A percentile compares a stretch with the other conserved stretches of the same genome.
These are phyloP conservation scores for Penicillium sp. DNA, from an alignment of 2,329 filamentous ascomycete genomes.

Conservation along the genomic window DNA sequence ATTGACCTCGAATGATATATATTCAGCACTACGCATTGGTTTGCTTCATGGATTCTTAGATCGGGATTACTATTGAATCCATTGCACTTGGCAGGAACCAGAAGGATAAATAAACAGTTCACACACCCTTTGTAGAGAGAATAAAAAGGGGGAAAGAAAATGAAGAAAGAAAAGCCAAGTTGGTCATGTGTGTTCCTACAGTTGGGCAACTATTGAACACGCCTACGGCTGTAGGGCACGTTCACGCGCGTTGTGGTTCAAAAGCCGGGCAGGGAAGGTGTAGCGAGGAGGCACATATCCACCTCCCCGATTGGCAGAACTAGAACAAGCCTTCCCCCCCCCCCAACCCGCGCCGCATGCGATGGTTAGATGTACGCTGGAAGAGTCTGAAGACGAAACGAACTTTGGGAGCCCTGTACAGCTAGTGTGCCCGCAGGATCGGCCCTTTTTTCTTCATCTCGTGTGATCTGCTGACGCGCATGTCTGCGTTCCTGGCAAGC, in stretches of 20 bases:
- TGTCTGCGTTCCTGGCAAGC: constrained; percentile 32
- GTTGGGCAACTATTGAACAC: background rate
- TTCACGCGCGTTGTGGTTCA: background rate
- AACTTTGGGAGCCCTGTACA: too few relatives aligned
- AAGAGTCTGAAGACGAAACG: background rate
- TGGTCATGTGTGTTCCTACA: background rate
- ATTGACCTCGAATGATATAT: background rate
- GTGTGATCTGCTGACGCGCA: constrained; percentile 31
- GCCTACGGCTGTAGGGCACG: background rate
- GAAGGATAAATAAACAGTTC: background rate
- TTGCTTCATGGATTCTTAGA: background rate
- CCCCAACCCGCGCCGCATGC: constrained; percentile 15
- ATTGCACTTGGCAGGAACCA: background rate
- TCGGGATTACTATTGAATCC: background rate
- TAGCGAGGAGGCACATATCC: constrained; percentile 18
- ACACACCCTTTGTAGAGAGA: background rate
- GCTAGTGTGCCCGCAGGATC: constrained; percentile 17
- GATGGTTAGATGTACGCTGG: constrained; percentile 3
- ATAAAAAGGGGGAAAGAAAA: background rate
- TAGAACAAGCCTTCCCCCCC: background rate
- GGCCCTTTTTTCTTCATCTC: constrained; percentile 18
- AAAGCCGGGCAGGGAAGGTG: constrained; percentile 25
- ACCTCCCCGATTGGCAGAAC: background rate
- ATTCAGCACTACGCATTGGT: too few relatives aligned
- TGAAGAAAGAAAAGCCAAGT: background rate